A percentile compares a stretch with the other conserved stretches of the same genome.
phyloP scores from a whole-genome alignment of 2,329 filamentous ascomycete genomes.

The Myotisia sp. region DNA sequence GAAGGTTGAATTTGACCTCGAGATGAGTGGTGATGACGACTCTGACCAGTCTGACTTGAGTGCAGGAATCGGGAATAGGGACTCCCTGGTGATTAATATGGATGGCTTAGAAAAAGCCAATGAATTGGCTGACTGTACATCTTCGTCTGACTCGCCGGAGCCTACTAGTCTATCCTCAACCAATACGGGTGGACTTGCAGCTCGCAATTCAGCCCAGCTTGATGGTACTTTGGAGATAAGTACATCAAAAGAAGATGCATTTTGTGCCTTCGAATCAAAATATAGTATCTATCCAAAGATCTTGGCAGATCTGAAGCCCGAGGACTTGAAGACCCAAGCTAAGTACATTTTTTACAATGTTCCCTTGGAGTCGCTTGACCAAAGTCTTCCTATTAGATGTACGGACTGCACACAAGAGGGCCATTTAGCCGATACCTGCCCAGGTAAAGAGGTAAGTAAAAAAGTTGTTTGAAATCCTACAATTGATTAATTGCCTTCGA shows the following conservation, averaged over 20 bases:
- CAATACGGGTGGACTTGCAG: not conserved
- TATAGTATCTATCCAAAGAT: conserved; percentile 22
- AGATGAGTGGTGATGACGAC: too few relatives aligned
- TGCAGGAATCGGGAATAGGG: too few relatives aligned
- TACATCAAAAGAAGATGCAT: too few relatives aligned
- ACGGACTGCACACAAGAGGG: conserved; percentile 29
- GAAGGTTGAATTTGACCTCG: too few relatives aligned
- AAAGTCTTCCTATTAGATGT: conserved; percentile 29
- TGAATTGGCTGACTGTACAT: too few relatives aligned
- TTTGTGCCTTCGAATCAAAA: conserved; percentile 21
- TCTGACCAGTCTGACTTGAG: too few relatives aligned
- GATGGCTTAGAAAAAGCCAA: too few relatives aligned
- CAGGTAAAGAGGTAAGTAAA: conserved; percentile 27
- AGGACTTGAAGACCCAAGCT: conserved; percentile 28
- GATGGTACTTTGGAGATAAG: too few relatives aligned
- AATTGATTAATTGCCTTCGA: not conserved
- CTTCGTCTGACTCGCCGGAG: too few relatives aligned
- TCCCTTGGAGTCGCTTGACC: conserved; percentile 25
- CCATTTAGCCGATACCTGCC: conserved; percentile 31
- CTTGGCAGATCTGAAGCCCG: conserved; percentile 25
- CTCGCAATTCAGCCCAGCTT: too few relatives aligned
- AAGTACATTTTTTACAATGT: conserved; percentile 28
- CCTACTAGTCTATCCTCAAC: too few relatives aligned
- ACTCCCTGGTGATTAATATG: too few relatives aligned
- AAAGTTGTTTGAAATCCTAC: not conserved